phyloP scores from a whole-genome alignment of 73 alveolate species.

The Tetrahymena malaccensis region DNA sequence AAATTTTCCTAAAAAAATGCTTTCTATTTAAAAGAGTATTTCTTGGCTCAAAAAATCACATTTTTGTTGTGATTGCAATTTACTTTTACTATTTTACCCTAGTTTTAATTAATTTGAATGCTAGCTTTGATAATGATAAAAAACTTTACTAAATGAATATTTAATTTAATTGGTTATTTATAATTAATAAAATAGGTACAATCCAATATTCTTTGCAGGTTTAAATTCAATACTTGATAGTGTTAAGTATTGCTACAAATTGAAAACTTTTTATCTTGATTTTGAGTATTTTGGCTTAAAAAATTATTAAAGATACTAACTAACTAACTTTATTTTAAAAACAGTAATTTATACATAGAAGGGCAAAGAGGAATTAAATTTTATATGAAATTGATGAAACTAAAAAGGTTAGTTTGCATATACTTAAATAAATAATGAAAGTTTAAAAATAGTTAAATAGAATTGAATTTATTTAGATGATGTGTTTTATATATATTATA shows the following conservation, averaged over 20 bases:
- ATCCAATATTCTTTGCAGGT: neutral
- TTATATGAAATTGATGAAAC: neutral
- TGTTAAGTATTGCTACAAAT: neutral
- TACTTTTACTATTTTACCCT: no score
- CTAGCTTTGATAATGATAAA: no score
- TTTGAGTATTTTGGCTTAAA: neutral
- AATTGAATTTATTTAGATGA: no score
- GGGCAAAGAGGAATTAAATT: neutral
- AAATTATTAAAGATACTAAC: neutral
- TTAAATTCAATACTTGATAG: neutral
- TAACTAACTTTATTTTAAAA: neutral
- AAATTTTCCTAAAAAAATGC: no score
- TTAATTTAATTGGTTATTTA: no score
- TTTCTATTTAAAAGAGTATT: no score
- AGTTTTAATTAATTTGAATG: no score
- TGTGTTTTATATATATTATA: no score
- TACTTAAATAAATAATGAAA: neutral
- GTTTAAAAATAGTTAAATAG: neutral
- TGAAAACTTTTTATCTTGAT: neutral
- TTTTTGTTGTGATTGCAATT: no score
- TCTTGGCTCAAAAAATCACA: no score
- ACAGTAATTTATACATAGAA: neutral
- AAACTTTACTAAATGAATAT: no score
- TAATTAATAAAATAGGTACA: neutral
- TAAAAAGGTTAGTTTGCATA: neutral